phyloP scores from a whole-genome alignment of 1,284 basidiomycete species.

The Taiwanofungus camphoratus region DNA sequence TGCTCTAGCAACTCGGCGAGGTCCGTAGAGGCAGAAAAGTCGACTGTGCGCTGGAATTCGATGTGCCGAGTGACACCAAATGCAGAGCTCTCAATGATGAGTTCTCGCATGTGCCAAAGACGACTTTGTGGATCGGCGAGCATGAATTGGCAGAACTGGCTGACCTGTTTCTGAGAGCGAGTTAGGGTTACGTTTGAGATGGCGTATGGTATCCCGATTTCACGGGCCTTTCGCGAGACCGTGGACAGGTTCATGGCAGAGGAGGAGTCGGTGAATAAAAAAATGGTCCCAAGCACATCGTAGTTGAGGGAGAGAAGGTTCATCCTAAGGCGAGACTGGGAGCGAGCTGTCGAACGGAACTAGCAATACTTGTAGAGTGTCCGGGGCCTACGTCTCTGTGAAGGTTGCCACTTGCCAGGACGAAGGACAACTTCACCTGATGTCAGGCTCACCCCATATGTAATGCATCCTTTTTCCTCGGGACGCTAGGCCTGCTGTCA shows the following conservation, averaged over 20 bases:
- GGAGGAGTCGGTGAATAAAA: conserved; percentile 6
- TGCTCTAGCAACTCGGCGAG: conserved; percentile 4
- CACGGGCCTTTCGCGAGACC: conserved; percentile 10
- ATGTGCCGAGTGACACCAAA: conserved; percentile 9
- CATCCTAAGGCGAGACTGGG: background rate
- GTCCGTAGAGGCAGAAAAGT: conserved; percentile 7
- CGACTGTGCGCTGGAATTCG: conserved; percentile 8
- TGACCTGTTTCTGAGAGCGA: conserved; percentile 9
- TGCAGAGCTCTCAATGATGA: conserved; percentile 4
- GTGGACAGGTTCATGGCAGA: conserved; percentile 10
- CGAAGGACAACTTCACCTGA: too few species aligned
- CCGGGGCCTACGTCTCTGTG: too few species aligned
- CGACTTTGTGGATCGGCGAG: conserved; percentile 3
- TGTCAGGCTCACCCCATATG: too few species aligned
- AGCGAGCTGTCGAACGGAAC: background rate
- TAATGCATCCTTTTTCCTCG: too few species aligned
- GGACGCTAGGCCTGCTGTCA: too few species aligned
- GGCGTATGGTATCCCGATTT: conserved; percentile 7
- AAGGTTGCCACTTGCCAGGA: too few species aligned
- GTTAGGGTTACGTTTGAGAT: conserved; percentile 6
- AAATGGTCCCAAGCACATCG: conserved; percentile 11
- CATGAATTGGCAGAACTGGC: conserved; percentile 6
- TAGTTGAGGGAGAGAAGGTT: conserved; percentile 12
- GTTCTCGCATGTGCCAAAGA: conserved; percentile 6
- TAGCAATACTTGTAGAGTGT: too few species aligned